Evolutionary conservation across 306 rosid species (phyloP), one percentile per base, ranked within the genome.

Genomic region (Astragalus glycyphyllos): DNA sequence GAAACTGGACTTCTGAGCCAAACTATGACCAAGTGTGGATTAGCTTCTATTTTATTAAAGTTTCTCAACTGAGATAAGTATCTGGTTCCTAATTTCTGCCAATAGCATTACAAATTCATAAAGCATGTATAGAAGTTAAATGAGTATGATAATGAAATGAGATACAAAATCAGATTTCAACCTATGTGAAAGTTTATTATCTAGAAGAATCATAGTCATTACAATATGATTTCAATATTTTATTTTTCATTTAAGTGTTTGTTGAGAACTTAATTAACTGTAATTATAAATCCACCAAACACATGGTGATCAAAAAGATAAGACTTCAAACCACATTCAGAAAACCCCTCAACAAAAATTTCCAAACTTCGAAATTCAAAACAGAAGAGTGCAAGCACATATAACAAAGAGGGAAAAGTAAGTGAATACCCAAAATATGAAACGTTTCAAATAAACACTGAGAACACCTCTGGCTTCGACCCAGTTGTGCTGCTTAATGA

Each of bases 1-100:
- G 61, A 57, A 57, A 17, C 62, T 5, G 29, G 47, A 73, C 47
- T 23, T 63, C 35, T 10, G 64, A 26, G 53, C 23, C 45, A 8
- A 38, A 32, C 37, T 51, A 51, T 51, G 20, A 4, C 31, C 12
- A 7, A 16, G 31, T 10, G 8, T 51, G 57, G 29, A 51, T 51
- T 51, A 51, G 31, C 31, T 26, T 26, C 31, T 26, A 26, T 2
- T 26, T 26, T 26, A 26, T 26, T 26, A 26, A 26, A 26, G 31
- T 26, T 26, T 26, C 1, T 26, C 4, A 26, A 26, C n/a, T 51
- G 6, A 50, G 1, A 50, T 15, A 53, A 53, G n/a, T 53, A 20
- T 20, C 3, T 23, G n/a, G 32, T 51, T 51, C 57, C 29, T 51
- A 16, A 51, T 16, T 51, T 16, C 16, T 11, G 8, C 7, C 1